Conservation (phyloP, 805 yeast species). For the Saturnispora kantuleensis region DNA sequence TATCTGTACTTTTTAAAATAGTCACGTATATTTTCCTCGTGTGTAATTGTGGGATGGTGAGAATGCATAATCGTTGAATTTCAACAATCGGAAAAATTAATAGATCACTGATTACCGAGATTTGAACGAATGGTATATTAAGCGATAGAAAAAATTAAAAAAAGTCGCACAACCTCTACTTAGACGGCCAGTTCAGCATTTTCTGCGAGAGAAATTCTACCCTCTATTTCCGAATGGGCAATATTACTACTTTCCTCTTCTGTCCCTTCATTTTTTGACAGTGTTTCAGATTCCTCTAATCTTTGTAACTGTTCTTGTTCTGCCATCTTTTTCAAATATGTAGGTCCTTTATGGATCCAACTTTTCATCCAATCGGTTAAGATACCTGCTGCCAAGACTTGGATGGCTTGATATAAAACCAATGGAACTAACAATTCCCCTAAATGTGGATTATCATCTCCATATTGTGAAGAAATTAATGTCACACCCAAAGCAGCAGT, state of each 20-base stretch:
- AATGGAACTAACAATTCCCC: slow-evolving; percentile 73
- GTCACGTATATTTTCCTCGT: too few species aligned
- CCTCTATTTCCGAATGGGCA: neutral
- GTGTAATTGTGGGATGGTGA: too few species aligned
- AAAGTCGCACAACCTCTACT: too few species aligned
- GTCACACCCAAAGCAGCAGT: slow-evolving; percentile 91
- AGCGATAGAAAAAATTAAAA: too few species aligned
- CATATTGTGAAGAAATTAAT: slow-evolving; percentile 55
- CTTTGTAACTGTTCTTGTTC: neutral
- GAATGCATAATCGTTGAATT: too few species aligned
- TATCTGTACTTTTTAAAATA: too few species aligned
- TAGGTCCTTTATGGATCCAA: slow-evolving; percentile 44
- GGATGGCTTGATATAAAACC: slow-evolving; percentile 81
- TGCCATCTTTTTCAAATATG: slow-evolving; percentile 1
- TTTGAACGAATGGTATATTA: too few species aligned
- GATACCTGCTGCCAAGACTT: slow-evolving; percentile 72
- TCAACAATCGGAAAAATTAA: too few species aligned
- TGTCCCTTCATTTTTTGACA: neutral
- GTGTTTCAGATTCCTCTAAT: neutral
- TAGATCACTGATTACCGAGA: too few species aligned
- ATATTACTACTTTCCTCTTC: neutral
- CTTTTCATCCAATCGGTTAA: slow-evolving; percentile 54
- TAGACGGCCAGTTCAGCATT: too few species aligned
- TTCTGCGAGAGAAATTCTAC: neutral
- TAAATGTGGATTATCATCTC: slow-evolving; percentile 45